phyloP scores from a whole-genome alignment of 2,329 filamentous ascomycete genomes.

The Pyricularia sp. region DNA sequence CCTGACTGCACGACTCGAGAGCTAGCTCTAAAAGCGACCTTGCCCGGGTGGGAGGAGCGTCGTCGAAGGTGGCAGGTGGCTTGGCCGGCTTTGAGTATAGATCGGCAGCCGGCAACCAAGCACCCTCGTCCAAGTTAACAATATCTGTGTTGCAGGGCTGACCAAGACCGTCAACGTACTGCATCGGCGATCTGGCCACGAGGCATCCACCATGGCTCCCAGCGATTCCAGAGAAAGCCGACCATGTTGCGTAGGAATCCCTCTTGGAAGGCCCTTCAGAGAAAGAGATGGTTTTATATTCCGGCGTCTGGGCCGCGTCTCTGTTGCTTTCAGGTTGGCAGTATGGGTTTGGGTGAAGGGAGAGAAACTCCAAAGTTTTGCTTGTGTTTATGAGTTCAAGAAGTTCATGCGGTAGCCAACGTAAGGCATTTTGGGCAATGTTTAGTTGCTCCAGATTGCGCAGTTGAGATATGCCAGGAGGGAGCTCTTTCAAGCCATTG shows the following conservation, averaged over 20 bases:
- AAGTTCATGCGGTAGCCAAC: slow-evolving; percentile 53
- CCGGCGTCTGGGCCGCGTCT: not conserved
- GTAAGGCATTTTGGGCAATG: slow-evolving; percentile 53
- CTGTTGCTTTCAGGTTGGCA: slow-evolving; percentile 20
- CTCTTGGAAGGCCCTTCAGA: not conserved
- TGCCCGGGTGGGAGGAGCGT: slow-evolving; percentile 10
- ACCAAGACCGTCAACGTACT: slow-evolving; percentile 19
- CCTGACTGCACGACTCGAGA: slow-evolving; percentile 34
- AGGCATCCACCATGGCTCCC: slow-evolving; percentile 1
- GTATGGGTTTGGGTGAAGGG: slow-evolving; percentile 55
- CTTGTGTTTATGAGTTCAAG: slow-evolving; percentile 41
- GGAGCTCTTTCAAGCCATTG: slow-evolving; percentile 52
- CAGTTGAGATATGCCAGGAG: slow-evolving; percentile 48
- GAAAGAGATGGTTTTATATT: not conserved
- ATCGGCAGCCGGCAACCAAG: slow-evolving; percentile 10
- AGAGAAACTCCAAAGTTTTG: slow-evolving; percentile 40
- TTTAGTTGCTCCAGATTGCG: slow-evolving; percentile 53
- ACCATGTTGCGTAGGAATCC: not conserved
- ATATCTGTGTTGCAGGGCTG: not conserved
- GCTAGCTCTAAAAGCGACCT: slow-evolving; percentile 40
- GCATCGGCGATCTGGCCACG: slow-evolving; percentile 18
- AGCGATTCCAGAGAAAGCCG: not conserved
- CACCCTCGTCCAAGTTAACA: not conserved
- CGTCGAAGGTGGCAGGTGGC: not conserved
- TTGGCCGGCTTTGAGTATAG: slow-evolving; percentile 12